Evolutionary conservation across 2,329 filamentous ascomycete species (phyloP).

Genomic region (Lasiodiplodia sp.): DNA sequence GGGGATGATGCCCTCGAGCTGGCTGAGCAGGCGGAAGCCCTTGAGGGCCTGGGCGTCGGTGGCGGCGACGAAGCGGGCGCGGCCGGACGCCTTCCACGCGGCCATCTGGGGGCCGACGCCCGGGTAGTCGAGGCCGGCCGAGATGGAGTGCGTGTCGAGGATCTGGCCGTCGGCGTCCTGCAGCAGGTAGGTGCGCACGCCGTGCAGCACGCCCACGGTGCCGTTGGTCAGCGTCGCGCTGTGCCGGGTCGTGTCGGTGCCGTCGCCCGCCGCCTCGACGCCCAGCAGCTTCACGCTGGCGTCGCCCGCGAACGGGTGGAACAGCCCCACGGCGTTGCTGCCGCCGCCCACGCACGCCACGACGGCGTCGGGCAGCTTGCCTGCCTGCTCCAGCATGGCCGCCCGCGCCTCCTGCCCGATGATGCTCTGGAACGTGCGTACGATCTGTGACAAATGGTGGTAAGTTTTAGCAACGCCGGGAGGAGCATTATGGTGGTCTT

Average conservation of each 20-base stretch:
- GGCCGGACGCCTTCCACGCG: conserved; percentile 87
- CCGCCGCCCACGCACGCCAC: conserved; percentile 96
- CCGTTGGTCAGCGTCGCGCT: conserved; percentile 90
- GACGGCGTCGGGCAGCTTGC: conserved; percentile 92
- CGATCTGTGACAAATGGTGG: conserved; percentile 67
- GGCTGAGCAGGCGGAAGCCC: conserved; percentile 82
- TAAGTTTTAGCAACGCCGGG: not conserved
- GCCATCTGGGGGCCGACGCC: conserved; percentile 93
- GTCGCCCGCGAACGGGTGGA: conserved; percentile 92
- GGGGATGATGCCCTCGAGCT: conserved; percentile 97
- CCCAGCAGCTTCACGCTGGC: conserved; percentile 84
- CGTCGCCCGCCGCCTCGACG: conserved; percentile 94
- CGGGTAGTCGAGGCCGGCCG: conserved; percentile 94
- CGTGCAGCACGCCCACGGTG: conserved; percentile 90
- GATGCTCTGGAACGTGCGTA: conserved; percentile 95
- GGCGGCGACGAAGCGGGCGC: conserved; percentile 87
- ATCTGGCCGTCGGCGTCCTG: conserved; percentile 95
- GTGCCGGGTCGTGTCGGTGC: conserved; percentile 83
- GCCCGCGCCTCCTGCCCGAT: conserved; percentile 94
- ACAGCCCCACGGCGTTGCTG: conserved; percentile 96
- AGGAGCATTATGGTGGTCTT: not conserved
- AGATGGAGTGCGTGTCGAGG: conserved; percentile 92
- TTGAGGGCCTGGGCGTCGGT: conserved; percentile 90
- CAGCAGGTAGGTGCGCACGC: conserved; percentile 92
- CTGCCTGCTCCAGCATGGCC: conserved; percentile 83